Evolutionary conservation across 176 grass and related monocot species (phyloP).

Genomic region (Melocanna baccifera): DNA sequence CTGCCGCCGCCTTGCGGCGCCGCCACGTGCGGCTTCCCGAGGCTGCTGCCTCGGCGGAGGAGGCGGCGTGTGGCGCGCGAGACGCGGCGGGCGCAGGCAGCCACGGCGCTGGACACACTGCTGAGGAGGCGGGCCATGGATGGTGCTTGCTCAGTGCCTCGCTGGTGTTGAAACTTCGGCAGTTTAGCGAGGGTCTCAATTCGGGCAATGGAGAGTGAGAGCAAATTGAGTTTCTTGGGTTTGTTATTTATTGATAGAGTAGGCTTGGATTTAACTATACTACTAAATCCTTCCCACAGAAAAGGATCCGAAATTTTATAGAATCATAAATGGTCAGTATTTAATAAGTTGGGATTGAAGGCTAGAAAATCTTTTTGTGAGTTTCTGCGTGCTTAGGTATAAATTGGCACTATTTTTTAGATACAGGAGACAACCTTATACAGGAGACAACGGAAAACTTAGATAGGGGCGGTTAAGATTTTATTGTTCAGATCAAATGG

Average conservation of each 20-base stretch:
- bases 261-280: too few relatives aligned
- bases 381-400: background rate
- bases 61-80: conserved; percentile 35
- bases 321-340: too few relatives aligned
- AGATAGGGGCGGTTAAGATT: too few relatives aligned
- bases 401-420: background rate
- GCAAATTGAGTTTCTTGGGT: background rate
- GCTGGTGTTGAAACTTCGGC: background rate
- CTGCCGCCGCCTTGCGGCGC: background rate
- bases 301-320: background rate
- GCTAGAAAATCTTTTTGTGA: background rate
- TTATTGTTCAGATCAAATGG: too few relatives aligned
- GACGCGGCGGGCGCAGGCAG: conserved; percentile 24
- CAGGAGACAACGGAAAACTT: too few relatives aligned
- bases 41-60: background rate
- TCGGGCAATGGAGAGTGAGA: background rate
- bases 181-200: background rate
- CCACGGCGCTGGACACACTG: conserved; percentile 26
- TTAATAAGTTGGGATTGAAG: too few relatives aligned
- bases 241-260: background rate
- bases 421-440: background rate
- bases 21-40: background rate
- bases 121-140: conserved; percentile 31
- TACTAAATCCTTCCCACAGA: background rate
- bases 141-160: background rate